phyloP scores from a whole-genome alignment of 2,329 filamentous ascomycete genomes.

The Epicoccum sorghinum region DNA sequence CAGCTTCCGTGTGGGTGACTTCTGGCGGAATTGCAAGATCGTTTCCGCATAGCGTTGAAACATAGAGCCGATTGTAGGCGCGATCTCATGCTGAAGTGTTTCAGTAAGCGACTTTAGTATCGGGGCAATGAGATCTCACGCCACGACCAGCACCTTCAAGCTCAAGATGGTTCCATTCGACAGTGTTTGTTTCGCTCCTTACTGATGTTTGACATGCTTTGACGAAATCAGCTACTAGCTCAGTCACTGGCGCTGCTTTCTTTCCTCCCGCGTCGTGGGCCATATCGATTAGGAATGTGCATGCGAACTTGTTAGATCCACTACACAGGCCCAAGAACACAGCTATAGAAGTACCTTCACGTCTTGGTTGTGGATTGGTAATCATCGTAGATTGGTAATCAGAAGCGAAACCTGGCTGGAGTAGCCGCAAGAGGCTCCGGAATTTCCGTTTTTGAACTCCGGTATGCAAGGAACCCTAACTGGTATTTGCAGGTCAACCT shows the following conservation, averaged over 20 bases:
- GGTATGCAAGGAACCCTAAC: not conserved
- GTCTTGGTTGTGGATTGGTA: not conserved
- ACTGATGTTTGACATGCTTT: conserved; percentile 2
- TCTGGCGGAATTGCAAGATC: conserved; percentile 1
- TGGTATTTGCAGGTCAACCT: not conserved
- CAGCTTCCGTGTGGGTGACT: conserved; percentile 4
- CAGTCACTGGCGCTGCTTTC: not conserved
- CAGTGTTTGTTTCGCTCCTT: conserved; percentile 4
- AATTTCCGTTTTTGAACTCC: conserved; percentile 6
- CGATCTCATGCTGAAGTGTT: conserved; percentile 1
- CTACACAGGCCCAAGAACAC: not conserved
- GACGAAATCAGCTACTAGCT: conserved; percentile 6
- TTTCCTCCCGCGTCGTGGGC: not conserved
- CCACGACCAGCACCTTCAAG: conserved; percentile 12
- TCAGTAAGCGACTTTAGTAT: not conserved
- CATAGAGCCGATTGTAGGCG: conserved; percentile 8
- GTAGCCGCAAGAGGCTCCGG: not conserved
- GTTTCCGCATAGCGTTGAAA: not conserved
- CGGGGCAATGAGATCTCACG: not conserved
- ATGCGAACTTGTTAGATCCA: not conserved
- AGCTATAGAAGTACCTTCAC: not conserved
- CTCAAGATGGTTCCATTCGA: conserved; percentile 6
- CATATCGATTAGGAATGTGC: not conserved
- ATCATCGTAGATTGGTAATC: conserved; percentile 5
- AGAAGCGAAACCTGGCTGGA: not conserved